Evolutionary conservation across 257 asterid species (phyloP).

Genomic region (Mitragyna speciosa): DNA sequence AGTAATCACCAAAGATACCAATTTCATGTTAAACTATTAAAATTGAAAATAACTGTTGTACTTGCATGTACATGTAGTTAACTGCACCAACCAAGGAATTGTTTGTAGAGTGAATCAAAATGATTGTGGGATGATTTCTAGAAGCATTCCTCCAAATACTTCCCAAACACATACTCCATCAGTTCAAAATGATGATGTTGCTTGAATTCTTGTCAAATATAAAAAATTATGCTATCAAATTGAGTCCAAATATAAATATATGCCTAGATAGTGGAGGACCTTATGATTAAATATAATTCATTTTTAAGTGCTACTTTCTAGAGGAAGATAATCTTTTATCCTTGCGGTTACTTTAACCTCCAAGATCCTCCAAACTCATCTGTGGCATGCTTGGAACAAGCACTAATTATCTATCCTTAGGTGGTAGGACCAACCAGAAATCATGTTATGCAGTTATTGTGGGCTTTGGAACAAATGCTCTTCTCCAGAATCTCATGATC

Average conservation of each 20-base stretch:
- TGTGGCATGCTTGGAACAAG: neutral
- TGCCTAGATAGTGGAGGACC: neutral
- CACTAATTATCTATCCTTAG: neutral
- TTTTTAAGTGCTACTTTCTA: neutral
- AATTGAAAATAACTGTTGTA: too few species aligned
- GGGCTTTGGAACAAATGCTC: conserved; percentile 1
- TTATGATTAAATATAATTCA: neutral
- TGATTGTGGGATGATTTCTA: too few species aligned
- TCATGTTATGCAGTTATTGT: neutral
- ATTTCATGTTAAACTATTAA: too few species aligned
- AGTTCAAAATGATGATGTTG: neutral
- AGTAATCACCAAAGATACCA: too few species aligned
- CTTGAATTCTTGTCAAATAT: neutral
- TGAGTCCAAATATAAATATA: neutral
- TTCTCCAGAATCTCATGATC: neutral
- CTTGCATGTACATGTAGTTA: too few species aligned
- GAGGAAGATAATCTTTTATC: neutral
- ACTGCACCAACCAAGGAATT: too few species aligned
- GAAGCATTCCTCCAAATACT: too few species aligned
- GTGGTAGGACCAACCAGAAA: neutral
- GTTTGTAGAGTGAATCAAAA: too few species aligned
- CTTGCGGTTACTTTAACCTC: neutral
- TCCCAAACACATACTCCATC: neutral
- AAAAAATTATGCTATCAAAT: neutral
- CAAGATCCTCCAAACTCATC: neutral